A percentile compares a stretch with the other conserved stretches of the same genome.
Conservation (phyloP, 2,329 filamentous ascomycete genomes). For the Fusarium sp. region DNA sequence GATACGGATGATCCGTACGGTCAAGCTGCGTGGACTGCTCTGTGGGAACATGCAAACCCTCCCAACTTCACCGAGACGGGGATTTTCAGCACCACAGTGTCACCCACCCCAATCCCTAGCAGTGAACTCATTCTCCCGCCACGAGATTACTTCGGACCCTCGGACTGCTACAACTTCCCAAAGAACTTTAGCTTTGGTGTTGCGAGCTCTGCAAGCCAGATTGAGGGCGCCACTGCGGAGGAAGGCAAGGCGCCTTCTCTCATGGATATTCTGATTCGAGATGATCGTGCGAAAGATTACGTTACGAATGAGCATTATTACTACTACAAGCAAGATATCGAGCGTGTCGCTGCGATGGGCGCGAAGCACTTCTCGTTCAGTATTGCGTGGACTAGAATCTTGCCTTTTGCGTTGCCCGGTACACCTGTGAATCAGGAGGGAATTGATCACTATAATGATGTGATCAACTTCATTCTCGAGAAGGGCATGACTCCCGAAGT, state of each 20-base stretch:
- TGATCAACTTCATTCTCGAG: constrained; percentile 62
- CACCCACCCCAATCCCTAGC: constrained; percentile 65
- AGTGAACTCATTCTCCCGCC: constrained; percentile 68
- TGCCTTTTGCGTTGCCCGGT: constrained; percentile 63
- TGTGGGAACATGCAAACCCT: constrained; percentile 52
- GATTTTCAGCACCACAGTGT: constrained; percentile 61
- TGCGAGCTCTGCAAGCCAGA: constrained; percentile 59
- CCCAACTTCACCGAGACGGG: constrained; percentile 52
- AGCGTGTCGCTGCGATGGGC: constrained; percentile 63
- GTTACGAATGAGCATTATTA: constrained; percentile 65
- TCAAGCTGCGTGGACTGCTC: constrained; percentile 49
- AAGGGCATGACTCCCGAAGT: constrained; percentile 63
- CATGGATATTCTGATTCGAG: constrained; percentile 56
- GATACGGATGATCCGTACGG: constrained; percentile 51
- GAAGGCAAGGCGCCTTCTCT: constrained; percentile 59
- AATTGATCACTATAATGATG: constrained; percentile 66
- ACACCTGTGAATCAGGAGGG: constrained; percentile 65
- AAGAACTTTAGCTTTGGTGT: constrained; percentile 62
- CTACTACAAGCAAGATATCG: constrained; percentile 68
- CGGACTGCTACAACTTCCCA: constrained; percentile 63
- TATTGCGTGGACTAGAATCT: constrained; percentile 64
- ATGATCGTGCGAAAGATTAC: constrained; percentile 48
- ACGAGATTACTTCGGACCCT: constrained; percentile 61
- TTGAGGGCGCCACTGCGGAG: constrained; percentile 60
- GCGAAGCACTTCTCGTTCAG: constrained; percentile 65